These are phyloP conservation scores for Coemansia furcata DNA, from an alignment of 192 early-diverging fungal genomes.

Conservation along the genomic window DNA sequence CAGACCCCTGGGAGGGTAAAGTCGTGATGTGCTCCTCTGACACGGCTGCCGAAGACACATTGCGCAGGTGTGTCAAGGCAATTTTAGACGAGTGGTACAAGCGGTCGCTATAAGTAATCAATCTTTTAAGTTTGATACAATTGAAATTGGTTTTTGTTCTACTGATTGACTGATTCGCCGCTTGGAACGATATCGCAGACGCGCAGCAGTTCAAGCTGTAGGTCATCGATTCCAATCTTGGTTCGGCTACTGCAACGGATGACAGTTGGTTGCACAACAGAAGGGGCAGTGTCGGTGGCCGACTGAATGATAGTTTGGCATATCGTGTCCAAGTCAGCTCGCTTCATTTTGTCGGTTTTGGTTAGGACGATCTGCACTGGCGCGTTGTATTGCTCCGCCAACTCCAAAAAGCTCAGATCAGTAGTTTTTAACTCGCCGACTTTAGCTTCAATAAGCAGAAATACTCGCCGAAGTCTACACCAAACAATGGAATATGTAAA, in stretches of 20 bases:
- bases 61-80: conserved; percentile 12
- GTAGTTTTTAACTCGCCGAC: conserved; percentile 52
- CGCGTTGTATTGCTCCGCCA: conserved; percentile 26
- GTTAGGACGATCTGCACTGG: conserved; percentile 43
- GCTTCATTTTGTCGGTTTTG: conserved; percentile 51
- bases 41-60: conserved; percentile 10
- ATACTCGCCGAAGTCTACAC: conserved; percentile 43
- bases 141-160: background rate
- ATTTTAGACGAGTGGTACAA: conserved; percentile 17
- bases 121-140: background rate
- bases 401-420: conserved; percentile 41
- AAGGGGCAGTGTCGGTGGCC: conserved; percentile 24
- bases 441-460: conserved; percentile 53
- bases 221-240: conserved; percentile 19
- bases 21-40: conserved; percentile 43
- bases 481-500: background rate
- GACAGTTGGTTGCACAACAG: conserved; percentile 17
- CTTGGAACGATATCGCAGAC: conserved; percentile 19
- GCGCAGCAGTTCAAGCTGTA: conserved; percentile 40
- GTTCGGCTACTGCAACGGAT: conserved; percentile 35
- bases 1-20: background rate
- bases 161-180: background rate
- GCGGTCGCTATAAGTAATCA: background rate
- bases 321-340: conserved; percentile 15
- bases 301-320: background rate